Percentiles rank a stretch among this genome's conserved stretches.
Evolutionary conservation across 495 filamentous ascomycete species (phyloP).

Genomic region (Chaetomium cochliodes): DNA sequence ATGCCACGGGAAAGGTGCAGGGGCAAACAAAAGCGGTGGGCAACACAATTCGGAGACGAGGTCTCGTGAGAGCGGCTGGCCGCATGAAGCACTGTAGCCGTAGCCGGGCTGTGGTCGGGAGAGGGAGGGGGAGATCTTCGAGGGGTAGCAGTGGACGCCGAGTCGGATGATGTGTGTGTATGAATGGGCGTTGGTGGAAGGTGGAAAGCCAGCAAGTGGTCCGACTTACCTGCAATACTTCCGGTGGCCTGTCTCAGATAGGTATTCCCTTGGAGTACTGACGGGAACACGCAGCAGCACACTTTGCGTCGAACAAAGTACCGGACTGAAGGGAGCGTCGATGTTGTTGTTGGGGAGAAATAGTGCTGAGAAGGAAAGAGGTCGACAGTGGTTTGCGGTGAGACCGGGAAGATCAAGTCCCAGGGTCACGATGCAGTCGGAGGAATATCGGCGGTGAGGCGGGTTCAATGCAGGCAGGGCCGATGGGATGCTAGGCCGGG

Average conservation of each 20-base stretch:
- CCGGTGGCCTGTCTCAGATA: conserved; percentile 5
- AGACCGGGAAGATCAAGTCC: no score
- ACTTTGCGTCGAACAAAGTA: conserved; percentile 5
- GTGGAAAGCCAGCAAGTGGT: background rate
- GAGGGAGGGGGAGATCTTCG: conserved; percentile 20
- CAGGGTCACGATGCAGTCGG: background rate
- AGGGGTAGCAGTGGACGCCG: conserved; percentile 13
- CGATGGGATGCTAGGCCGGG: background rate
- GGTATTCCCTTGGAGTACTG: background rate
- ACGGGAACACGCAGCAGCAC: conserved; percentile 9
- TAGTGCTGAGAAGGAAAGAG: background rate
- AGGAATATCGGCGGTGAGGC: background rate
- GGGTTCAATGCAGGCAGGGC: background rate
- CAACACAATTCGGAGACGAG: conserved; percentile 34
- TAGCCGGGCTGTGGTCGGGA: conserved; percentile 31
- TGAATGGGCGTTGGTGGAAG: background rate
- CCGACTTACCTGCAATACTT: conserved; percentile 24
- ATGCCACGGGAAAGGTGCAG: conserved; percentile 21
- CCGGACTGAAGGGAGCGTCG: conserved; percentile 5
- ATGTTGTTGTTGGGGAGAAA: background rate
- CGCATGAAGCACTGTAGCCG: conserved; percentile 39
- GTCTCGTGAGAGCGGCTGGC: conserved; percentile 45
- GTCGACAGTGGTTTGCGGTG: no score
- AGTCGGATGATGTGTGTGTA: background rate
- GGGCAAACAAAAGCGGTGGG: conserved; percentile 32